Percentiles rank a stretch among this genome's conserved stretches.
Evolutionary conservation across 768 basidiomycete genomes (phyloP).

Genomic region (Auriscalpium vulgare): DNA sequence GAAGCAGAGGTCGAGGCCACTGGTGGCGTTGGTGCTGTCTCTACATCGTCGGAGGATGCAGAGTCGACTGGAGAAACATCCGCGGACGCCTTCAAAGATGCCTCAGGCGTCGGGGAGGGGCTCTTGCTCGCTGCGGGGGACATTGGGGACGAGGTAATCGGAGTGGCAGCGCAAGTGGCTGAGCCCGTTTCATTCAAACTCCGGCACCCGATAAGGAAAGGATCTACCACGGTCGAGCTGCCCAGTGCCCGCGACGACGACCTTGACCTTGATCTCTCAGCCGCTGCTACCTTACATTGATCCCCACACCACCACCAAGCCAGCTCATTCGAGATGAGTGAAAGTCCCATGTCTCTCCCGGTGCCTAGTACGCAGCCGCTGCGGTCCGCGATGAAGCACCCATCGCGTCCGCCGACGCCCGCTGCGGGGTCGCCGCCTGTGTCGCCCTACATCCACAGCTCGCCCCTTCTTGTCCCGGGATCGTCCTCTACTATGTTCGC

Average conservation of each 20-base stretch:
- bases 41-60: neutral
- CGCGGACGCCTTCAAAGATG: neutral
- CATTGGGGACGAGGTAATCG: slow-evolving; percentile 2
- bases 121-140: slow-evolving; percentile 3
- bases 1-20: neutral
- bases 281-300: neutral
- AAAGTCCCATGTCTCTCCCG: slow-evolving; percentile 16
- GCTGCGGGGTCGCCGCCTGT: slow-evolving; percentile 12
- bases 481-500: neutral
- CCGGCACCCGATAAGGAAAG: neutral
- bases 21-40: neutral
- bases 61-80: neutral
- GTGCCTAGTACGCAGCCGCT: slow-evolving; percentile 25
- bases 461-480: neutral
- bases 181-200: neutral
- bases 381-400: slow-evolving; percentile 49
- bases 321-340: slow-evolving; percentile 14
- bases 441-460: slow-evolving; percentile 7
- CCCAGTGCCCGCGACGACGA: neutral
- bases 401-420: slow-evolving; percentile 22
- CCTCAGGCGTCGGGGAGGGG: slow-evolving; percentile 1
- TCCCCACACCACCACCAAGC: slow-evolving; percentile 6
- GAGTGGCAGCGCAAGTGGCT: neutral
- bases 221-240: neutral
- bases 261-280: neutral